phyloP scores from a whole-genome alignment of 371 early-diverging fungal species.

The Syncephalastrum monosporum region DNA sequence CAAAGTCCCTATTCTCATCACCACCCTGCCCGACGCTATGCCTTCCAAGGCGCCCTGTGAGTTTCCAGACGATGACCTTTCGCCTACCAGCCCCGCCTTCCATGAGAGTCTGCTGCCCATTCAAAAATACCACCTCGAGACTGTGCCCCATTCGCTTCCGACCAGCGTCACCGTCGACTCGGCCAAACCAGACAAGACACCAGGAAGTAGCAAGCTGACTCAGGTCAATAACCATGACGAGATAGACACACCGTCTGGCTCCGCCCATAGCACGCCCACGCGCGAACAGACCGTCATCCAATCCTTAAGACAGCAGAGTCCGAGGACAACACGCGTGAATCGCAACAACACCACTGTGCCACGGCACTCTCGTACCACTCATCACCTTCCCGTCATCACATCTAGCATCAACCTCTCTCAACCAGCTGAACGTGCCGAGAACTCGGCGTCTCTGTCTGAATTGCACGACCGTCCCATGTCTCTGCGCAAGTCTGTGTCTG shows the following conservation, averaged over 20 bases:
- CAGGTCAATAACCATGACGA: too few relatives aligned
- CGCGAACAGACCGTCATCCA: too few relatives aligned
- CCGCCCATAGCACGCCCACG: too few relatives aligned
- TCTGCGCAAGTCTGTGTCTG: slow-evolving; percentile 6
- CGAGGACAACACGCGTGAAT: too few relatives aligned
- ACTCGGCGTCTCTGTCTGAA: slow-evolving; percentile 10
- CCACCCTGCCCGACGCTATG: slow-evolving; percentile 15
- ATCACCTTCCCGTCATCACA: too few relatives aligned
- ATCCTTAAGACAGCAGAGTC: too few relatives aligned
- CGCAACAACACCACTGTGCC: too few relatives aligned
- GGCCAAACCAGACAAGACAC: too few relatives aligned
- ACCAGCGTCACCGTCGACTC: not conserved
- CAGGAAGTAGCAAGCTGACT: too few relatives aligned
- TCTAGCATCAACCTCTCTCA: slow-evolving; percentile 7
- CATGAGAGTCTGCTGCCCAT: slow-evolving; percentile 1
- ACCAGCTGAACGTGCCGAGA: not conserved
- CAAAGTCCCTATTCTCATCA: slow-evolving; percentile 34
- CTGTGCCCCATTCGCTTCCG: not conserved
- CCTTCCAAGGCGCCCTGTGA: not conserved
- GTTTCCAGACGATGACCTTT: not conserved
- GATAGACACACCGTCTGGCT: too few relatives aligned
- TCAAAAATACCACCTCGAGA: not conserved
- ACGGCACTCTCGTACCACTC: too few relatives aligned
- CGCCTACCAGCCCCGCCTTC: too few relatives aligned
- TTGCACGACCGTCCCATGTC: slow-evolving; percentile 4